Evolutionary conservation across 108 stramenopile species (phyloP), one percentile per base, ranked within the genome.

Genomic region (Nitzschia putrida): DNA sequence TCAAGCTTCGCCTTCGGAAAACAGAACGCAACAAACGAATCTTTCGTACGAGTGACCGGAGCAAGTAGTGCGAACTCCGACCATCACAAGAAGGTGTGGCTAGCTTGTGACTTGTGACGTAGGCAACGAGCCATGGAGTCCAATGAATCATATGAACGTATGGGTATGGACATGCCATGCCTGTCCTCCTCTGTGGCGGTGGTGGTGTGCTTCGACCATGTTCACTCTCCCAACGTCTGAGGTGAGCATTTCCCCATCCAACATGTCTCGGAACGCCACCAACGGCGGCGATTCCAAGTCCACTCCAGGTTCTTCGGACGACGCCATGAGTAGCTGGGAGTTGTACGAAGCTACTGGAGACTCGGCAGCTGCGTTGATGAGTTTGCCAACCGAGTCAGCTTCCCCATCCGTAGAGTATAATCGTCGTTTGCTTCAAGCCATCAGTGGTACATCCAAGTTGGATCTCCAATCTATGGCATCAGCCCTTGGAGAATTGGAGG

Each of bases 341-440:
- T 34, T 83, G 11, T 83, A 79, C 67, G 74, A 76, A 40, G 24
- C 40, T 16, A 66, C 76, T 24, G 82, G 82, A 16, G 74, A 83
- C 56, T 29, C 78, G n/a, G 41, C 51, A 22, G 82, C 74, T 14
- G 82, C 82, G n/a, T 68, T 78, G 67, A 37, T 45, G 44, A 8
- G 29, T 20, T 47, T 68, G 39, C 21, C 22, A 11, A 52, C 25
- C 9, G 34, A 11, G n/a, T 12, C 29, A 9, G 22, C 21, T 16
- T 24, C 21, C 20, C 57, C 57, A 16, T 43, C 42, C 66, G 24
- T 61, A 1, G 71, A 53, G 10, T 83, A 83, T 66, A 83, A 83
- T 58, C 41, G 29, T 25, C 25, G 54, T 24, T 53, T 80, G 39
- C 44, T 73, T 14, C 47, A 68, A 54, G 66, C 58, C 53, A 76